Conservation (phyloP, 352 stramenopile species). For the Pythium rhizo-oryzae region DNA sequence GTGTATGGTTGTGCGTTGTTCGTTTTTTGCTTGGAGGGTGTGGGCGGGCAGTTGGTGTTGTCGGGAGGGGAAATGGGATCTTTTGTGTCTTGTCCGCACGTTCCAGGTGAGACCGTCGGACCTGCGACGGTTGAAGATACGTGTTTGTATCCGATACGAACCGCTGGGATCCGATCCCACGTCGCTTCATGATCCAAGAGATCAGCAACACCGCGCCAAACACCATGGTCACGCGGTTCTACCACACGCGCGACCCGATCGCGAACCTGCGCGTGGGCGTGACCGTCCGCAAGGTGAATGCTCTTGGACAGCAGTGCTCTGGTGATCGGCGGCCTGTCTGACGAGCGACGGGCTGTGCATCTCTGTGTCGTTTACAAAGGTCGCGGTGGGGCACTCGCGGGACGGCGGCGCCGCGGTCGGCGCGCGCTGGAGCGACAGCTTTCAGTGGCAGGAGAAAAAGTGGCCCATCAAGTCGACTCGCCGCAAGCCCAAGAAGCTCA, state of each 20-base stretch:
- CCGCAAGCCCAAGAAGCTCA: background rate
- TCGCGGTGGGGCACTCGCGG: slow-evolving; percentile 2
- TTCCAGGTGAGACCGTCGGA: background rate
- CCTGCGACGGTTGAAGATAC: slow-evolving; percentile 25
- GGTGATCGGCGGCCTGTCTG: no score
- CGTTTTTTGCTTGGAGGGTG: no score
- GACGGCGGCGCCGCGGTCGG: slow-evolving; percentile 20
- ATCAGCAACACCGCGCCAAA: background rate
- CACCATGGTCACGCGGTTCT: slow-evolving; percentile 45
- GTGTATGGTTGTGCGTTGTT: no score
- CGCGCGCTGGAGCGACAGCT: slow-evolving; percentile 47
- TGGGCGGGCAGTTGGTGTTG: no score
- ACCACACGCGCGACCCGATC: slow-evolving; percentile 77
- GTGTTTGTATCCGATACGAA: slow-evolving; percentile 5
- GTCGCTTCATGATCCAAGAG: background rate
- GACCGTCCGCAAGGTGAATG: slow-evolving; percentile 60
- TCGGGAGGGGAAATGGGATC: background rate
- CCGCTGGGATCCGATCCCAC: background rate
- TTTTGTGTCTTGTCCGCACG: background rate
- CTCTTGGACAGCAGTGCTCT: background rate
- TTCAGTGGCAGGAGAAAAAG: slow-evolving; percentile 55
- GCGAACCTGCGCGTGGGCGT: slow-evolving; percentile 64
- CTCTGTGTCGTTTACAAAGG: background rate
- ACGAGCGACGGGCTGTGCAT: background rate
- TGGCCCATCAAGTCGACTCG: background rate